Evolutionary conservation across 352 stramenopile genomes (phyloP).

Genomic region (Phytophthora podocarpi): DNA sequence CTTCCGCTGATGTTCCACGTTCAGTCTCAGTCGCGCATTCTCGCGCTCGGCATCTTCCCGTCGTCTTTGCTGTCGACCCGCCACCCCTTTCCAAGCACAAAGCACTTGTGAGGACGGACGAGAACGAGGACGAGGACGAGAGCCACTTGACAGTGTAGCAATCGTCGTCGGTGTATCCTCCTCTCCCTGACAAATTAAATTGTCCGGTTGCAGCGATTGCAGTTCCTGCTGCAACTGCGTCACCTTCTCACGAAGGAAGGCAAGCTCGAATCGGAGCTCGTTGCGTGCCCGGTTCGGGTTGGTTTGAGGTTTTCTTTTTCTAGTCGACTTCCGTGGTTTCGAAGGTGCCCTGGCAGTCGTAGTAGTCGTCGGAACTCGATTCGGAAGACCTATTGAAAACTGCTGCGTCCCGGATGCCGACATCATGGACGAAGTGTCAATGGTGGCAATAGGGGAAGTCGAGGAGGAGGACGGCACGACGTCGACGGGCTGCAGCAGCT

Average conservation of each 20-base stretch:
- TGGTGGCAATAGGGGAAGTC: slow-evolving; percentile 1
- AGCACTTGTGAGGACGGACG: slow-evolving; percentile 30
- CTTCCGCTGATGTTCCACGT: slow-evolving; percentile 44
- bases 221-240: slow-evolving; percentile 64
- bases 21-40: slow-evolving; percentile 44
- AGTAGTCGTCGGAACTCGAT: not conserved
- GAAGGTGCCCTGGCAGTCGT: too few species aligned
- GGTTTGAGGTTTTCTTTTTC: slow-evolving; percentile 35
- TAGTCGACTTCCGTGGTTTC: slow-evolving; percentile 19
- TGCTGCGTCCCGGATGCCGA: not conserved
- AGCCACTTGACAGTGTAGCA: not conserved
- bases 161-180: not conserved
- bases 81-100: slow-evolving; percentile 38
- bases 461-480: slow-evolving; percentile 3
- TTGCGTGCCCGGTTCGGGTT: slow-evolving; percentile 39
- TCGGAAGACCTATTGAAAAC: not conserved
- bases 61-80: slow-evolving; percentile 35
- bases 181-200: slow-evolving; percentile 23
- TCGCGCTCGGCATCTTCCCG: slow-evolving; percentile 43
- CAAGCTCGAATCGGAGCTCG: slow-evolving; percentile 62
- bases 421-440: slow-evolving; percentile 1
- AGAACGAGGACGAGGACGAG: slow-evolving; percentile 5
- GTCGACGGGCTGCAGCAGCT: not conserved
- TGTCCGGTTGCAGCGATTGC: slow-evolving; percentile 31
- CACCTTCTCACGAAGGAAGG: slow-evolving; percentile 76